These are phyloP conservation scores for Fusarium abutilonis DNA, from an alignment of 2,329 filamentous ascomycete genomes.

Conservation along the genomic window DNA sequence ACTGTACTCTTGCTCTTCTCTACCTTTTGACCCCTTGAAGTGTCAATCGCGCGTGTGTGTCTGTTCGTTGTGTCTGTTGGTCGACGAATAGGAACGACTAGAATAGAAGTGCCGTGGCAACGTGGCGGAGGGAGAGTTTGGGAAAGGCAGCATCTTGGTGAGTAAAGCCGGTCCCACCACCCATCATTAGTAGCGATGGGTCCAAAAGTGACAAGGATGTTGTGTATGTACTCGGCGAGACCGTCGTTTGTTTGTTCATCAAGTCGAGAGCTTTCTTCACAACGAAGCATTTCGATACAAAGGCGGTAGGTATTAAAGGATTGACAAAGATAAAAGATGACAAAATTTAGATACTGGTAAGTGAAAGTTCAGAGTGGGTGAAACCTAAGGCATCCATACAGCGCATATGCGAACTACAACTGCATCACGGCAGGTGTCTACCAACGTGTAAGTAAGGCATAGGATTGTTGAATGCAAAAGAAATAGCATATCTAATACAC, in stretches of 20 bases:
- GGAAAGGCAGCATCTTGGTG: conserved; percentile 39
- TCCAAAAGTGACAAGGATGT: conserved; percentile 18
- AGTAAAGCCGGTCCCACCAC: conserved; percentile 33
- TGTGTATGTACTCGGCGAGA: conserved; percentile 14
- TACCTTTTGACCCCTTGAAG: not conserved
- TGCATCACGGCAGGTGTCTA: not conserved
- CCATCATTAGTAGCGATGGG: conserved; percentile 17
- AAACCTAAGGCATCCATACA: conserved; percentile 22
- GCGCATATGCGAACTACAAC: conserved; percentile 11
- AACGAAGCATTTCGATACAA: not conserved
- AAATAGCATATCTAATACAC: too few relatives aligned
- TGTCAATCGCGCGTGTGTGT: not conserved
- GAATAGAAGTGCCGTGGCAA: conserved; percentile 45
- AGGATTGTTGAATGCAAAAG: too few relatives aligned
- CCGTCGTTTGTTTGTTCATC: conserved; percentile 30
- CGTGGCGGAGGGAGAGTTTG: conserved; percentile 41
- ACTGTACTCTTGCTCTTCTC: not conserved
- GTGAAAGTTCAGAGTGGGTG: too few relatives aligned
- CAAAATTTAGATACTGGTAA: not conserved
- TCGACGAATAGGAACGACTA: conserved; percentile 34
- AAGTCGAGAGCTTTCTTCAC: conserved; percentile 3
- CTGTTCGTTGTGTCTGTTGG: conserved; percentile 23
- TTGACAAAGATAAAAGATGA: too few relatives aligned
- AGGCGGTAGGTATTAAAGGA: not conserved
- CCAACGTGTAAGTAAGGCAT: not conserved